Evolutionary conservation across 768 basidiomycete genomes (phyloP).

Genomic region (Daedaleopsis sinensis): DNA sequence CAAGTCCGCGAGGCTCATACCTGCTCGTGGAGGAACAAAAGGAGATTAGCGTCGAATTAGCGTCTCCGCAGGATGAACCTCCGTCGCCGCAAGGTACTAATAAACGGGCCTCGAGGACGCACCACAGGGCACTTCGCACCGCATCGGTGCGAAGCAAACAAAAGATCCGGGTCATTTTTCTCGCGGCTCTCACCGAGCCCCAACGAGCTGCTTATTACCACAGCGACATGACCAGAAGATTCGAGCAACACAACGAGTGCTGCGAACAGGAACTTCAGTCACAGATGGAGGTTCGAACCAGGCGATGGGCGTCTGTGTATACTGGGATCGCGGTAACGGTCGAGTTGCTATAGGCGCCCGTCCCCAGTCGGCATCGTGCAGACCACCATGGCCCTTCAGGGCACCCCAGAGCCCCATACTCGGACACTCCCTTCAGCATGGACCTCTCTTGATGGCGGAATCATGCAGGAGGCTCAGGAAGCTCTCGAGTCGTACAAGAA

Average conservation of each 20-base stretch:
- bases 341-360: no score
- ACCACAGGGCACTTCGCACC: background rate
- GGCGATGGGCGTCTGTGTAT: background rate
- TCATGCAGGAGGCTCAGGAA: conserved; percentile 54
- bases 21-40: background rate
- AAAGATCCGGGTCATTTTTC: conserved; percentile 3
- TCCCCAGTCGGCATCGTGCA: background rate
- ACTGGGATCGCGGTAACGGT: no score
- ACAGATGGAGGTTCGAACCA: background rate
- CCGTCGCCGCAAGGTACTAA: background rate
- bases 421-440: conserved; percentile 32
- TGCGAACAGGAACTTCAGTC: no score
- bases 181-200: background rate
- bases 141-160: background rate
- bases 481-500: conserved; percentile 88
- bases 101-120: background rate
- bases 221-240: background rate
- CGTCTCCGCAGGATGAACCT: background rate
- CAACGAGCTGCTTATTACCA: background rate
- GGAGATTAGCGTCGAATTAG: background rate
- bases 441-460: conserved; percentile 28
- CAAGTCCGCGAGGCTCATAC: background rate
- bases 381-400: conserved; percentile 18
- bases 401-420: conserved; percentile 26
- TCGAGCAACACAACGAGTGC: background rate